These are phyloP conservation scores for Eimeria maxima DNA, from an alignment of 169 alveolate genomes.

Conservation along the genomic window DNA sequence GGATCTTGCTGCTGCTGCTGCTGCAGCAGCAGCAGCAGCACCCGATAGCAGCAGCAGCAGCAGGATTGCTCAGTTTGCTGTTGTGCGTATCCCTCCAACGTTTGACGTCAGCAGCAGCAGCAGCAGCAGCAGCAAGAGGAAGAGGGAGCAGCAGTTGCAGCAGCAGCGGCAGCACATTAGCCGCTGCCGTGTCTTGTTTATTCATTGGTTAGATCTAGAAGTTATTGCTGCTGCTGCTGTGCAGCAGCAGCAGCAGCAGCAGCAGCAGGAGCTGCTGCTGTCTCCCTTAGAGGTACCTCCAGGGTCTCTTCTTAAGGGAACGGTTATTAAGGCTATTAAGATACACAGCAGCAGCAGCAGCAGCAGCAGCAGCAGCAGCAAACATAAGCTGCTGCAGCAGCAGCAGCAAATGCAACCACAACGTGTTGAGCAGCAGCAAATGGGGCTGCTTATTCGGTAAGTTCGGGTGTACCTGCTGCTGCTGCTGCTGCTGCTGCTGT, in stretches of 20 bases:
- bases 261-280: not conserved
- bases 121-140: constrained; percentile 22
- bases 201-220: not conserved
- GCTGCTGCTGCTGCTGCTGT: not conserved
- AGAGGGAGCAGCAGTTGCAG: constrained; percentile 56
- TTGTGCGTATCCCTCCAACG: constrained; percentile 6
- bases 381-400: constrained; percentile 26
- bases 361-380: too few relatives aligned
- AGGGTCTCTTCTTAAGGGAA: not conserved
- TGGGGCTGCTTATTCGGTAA: not conserved
- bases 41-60: constrained; percentile 28
- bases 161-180: constrained; percentile 66
- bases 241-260: not conserved
- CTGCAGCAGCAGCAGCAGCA: constrained; percentile 3
- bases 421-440: constrained; percentile 8
- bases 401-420: not conserved
- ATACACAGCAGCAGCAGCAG: too few relatives aligned
- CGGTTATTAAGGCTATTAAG: not conserved
- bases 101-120: too few relatives aligned
- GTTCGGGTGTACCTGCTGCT: not conserved
- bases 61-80: constrained; percentile 29
- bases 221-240: constrained; percentile 55
- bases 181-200: constrained; percentile 31
- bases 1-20: not conserved
- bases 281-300: not conserved